Evolutionary conservation across 306 rosid genomes (phyloP).

Genomic region (Pachyrhizus erosus): DNA sequence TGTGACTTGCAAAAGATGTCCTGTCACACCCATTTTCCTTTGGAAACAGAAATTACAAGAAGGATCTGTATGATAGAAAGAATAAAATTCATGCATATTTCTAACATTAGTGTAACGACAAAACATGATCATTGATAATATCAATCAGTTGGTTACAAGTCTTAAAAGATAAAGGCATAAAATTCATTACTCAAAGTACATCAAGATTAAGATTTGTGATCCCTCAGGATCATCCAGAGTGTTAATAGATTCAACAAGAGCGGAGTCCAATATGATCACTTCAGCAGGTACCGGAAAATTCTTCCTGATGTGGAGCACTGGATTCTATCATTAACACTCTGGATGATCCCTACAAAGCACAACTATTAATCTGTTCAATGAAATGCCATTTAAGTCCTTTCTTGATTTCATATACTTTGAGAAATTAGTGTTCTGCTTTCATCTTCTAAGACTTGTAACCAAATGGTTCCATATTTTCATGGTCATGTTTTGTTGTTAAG

Average conservation of each 20-base stretch:
- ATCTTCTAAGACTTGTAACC: neutral
- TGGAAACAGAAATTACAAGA: neutral
- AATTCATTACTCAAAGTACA: neutral
- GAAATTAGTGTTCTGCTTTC: neutral
- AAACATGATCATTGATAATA: neutral
- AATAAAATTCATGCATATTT: neutral
- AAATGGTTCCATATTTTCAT: neutral
- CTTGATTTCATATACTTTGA: neutral
- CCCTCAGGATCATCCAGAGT: neutral
- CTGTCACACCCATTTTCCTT: neutral
- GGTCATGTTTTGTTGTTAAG: neutral
- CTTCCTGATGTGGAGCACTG: neutral
- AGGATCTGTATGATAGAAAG: neutral
- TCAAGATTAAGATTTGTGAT: neutral
- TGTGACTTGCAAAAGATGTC: neutral
- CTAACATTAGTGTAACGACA: neutral
- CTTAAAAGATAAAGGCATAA: neutral
- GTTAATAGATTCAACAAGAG: neutral
- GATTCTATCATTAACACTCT: neutral
- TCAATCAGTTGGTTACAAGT: neutral
- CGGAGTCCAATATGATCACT: neutral
- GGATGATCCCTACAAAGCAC: neutral
- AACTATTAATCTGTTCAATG: neutral
- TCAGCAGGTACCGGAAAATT: neutral
- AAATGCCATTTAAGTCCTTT: neutral